Percentiles rank a stretch among this genome's conserved stretches.
These are phyloP conservation scores for Endocalyx cinctus DNA, from an alignment of 2,329 filamentous ascomycete species.

Conservation along the genomic window DNA sequence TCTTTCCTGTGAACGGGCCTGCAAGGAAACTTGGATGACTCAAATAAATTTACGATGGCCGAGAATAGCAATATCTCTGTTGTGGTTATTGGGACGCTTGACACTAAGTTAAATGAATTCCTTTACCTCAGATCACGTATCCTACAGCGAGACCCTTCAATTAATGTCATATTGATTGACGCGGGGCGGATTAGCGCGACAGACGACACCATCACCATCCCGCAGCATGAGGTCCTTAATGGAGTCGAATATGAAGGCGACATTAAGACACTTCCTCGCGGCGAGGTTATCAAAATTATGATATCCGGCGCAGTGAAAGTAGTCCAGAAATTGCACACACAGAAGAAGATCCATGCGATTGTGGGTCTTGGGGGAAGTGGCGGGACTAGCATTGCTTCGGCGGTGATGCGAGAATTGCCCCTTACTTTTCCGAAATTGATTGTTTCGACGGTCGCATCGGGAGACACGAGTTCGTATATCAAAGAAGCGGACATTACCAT, in stretches of 20 bases:
- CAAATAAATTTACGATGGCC: too few species aligned
- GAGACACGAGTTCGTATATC: conserved; percentile 60
- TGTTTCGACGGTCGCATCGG: conserved; percentile 64
- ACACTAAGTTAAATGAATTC: conserved; percentile 59
- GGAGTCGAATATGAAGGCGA: conserved; percentile 33
- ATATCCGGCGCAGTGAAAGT: conserved; percentile 39
- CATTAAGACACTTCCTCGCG: conserved; percentile 40
- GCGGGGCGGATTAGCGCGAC: conserved; percentile 43
- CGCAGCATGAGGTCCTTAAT: conserved; percentile 19
- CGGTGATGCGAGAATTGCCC: conserved; percentile 58
- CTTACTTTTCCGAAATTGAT: conserved; percentile 67
- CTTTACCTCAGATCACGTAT: conserved; percentile 41
- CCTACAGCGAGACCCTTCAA: conserved; percentile 32
- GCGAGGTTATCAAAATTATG: conserved; percentile 52
- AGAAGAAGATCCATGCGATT: conserved; percentile 46
- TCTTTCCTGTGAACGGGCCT: too few species aligned
- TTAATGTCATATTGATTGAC: conserved; percentile 46
- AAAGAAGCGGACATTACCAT: conserved; percentile 65
- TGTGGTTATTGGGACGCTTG: conserved; percentile 56
- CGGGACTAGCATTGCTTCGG: conserved; percentile 56
- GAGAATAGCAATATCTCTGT: too few species aligned
- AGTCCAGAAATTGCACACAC: conserved; percentile 34
- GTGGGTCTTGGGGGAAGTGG: conserved; percentile 59
- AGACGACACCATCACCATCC: conserved; percentile 38
- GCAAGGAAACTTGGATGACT: too few species aligned